Conservation (phyloP, 805 yeast species). For the Millerozyma acaciae region DNA sequence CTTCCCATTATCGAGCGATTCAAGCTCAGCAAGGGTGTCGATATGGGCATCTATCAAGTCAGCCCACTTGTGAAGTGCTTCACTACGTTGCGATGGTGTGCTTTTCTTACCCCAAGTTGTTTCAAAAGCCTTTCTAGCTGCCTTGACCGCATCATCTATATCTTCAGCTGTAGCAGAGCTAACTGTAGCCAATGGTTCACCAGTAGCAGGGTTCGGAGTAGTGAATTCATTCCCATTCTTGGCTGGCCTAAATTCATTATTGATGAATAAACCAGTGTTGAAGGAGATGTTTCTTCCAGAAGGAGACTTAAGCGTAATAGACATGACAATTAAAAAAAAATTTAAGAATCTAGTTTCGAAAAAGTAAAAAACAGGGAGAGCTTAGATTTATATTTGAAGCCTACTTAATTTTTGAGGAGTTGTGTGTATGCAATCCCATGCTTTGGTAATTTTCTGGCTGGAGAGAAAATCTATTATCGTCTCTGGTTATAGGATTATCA, state of each 20-base stretch:
- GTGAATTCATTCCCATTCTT: conserved; percentile 34
- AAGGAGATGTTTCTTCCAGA: conserved; percentile 26
- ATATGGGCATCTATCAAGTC: conserved; percentile 45
- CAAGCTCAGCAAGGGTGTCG: conserved; percentile 51
- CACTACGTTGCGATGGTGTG: conserved; percentile 46
- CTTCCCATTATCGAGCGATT: conserved; percentile 59
- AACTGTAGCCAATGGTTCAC: conserved; percentile 46
- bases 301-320: conserved; percentile 18
- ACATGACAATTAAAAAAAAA: neutral
- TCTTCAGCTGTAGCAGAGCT: conserved; percentile 50
- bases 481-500: too few relatives aligned
- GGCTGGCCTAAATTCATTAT: conserved; percentile 47
- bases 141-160: conserved; percentile 51
- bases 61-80: conserved; percentile 46
- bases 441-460: too few relatives aligned
- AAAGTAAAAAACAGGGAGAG: too few relatives aligned
- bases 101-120: conserved; percentile 41
- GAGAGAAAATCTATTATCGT: too few relatives aligned
- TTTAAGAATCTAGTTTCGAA: too few relatives aligned
- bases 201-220: conserved; percentile 52
- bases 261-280: conserved; percentile 45
- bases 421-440: too few relatives aligned
- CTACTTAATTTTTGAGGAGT: too few relatives aligned
- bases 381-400: too few relatives aligned
- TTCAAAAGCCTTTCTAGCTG: conserved; percentile 49